phyloP scores from a whole-genome alignment of 495 filamentous ascomycete genomes.

The Oidiodendron maius region DNA sequence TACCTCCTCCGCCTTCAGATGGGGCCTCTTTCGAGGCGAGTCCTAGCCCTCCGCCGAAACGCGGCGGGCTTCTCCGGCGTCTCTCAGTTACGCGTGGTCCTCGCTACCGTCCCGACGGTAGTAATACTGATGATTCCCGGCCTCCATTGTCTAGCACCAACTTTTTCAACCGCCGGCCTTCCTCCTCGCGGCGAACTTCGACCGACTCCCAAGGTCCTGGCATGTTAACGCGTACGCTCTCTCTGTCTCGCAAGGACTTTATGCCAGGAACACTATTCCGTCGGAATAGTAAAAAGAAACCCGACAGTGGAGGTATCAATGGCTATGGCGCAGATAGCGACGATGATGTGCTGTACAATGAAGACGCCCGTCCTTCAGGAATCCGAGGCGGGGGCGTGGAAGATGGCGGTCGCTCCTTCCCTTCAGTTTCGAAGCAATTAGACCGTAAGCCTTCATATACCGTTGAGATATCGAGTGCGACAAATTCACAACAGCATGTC shows the following conservation, averaged over 20 bases:
- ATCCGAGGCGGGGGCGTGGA: slow-evolving; percentile 15
- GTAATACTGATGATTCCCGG: background rate
- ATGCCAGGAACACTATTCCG: slow-evolving; percentile 47
- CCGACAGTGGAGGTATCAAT: slow-evolving; percentile 46
- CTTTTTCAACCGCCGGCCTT: slow-evolving; percentile 22
- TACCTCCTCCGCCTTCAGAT: slow-evolving; percentile 65
- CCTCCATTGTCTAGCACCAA: slow-evolving; percentile 14
- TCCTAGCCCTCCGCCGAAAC: slow-evolving; percentile 18
- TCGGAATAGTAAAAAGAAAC: slow-evolving; percentile 37
- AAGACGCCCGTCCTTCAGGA: background rate
- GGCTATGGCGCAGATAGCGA: slow-evolving; percentile 28
- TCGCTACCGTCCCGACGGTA: slow-evolving; percentile 19
- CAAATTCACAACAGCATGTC: slow-evolving; percentile 5
- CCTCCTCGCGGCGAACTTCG: slow-evolving; percentile 19
- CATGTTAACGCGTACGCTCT: slow-evolving; percentile 50
- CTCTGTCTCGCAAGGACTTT: slow-evolving; percentile 53
- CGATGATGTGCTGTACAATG: slow-evolving; percentile 10
- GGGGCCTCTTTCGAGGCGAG: slow-evolving; percentile 31
- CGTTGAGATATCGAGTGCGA: slow-evolving; percentile 7
- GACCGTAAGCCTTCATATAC: slow-evolving; percentile 5
- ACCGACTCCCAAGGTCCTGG: slow-evolving; percentile 40
- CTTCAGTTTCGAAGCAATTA: slow-evolving; percentile 7
- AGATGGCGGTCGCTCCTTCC: slow-evolving; percentile 18
- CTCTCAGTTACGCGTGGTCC: slow-evolving; percentile 16
- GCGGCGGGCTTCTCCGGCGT: slow-evolving; percentile 18